A percentile compares a stretch with the other conserved stretches of the same genome.
phyloP scores from a whole-genome alignment of 345 rosid genomes.

The Alliaria petiolata region DNA sequence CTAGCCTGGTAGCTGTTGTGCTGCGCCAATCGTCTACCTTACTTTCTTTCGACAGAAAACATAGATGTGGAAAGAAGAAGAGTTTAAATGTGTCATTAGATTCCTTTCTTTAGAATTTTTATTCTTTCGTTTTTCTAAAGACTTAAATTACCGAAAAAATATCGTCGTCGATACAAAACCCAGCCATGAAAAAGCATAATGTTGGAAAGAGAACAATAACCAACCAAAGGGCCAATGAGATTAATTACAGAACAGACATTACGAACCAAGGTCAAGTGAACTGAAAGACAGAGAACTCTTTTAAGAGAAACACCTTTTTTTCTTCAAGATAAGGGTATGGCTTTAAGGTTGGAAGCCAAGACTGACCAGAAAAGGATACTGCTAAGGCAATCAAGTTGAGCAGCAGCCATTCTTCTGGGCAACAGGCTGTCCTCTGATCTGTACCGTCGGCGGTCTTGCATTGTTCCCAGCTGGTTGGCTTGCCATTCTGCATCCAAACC shows the following conservation, averaged over 20 bases:
- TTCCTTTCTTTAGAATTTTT: too few relatives aligned
- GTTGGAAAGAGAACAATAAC: neutral
- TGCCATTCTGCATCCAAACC: slow-evolving; percentile 57
- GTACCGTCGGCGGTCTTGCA: slow-evolving; percentile 64
- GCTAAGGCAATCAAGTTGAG: slow-evolving; percentile 43
- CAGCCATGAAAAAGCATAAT: neutral
- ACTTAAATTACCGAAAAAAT: too few relatives aligned
- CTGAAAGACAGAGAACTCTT: neutral
- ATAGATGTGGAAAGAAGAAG: too few relatives aligned
- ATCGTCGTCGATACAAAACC: too few relatives aligned
- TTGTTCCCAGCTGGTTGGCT: slow-evolving; percentile 69
- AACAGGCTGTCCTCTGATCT: slow-evolving; percentile 71
- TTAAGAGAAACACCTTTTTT: neutral
- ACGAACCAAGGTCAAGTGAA: neutral
- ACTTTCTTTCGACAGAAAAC: too few relatives aligned
- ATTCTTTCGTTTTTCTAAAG: too few relatives aligned
- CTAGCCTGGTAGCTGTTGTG: too few relatives aligned
- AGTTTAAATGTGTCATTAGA: too few relatives aligned
- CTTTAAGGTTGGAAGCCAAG: neutral
- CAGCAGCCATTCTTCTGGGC: slow-evolving; percentile 69
- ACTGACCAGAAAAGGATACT: neutral
- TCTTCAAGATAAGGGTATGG: neutral
- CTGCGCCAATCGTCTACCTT: too few relatives aligned
- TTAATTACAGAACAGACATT: slow-evolving; percentile 6
- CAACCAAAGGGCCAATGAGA: neutral